phyloP scores from a whole-genome alignment of 1,284 basidiomycete species.

The Puccinia hordei region DNA sequence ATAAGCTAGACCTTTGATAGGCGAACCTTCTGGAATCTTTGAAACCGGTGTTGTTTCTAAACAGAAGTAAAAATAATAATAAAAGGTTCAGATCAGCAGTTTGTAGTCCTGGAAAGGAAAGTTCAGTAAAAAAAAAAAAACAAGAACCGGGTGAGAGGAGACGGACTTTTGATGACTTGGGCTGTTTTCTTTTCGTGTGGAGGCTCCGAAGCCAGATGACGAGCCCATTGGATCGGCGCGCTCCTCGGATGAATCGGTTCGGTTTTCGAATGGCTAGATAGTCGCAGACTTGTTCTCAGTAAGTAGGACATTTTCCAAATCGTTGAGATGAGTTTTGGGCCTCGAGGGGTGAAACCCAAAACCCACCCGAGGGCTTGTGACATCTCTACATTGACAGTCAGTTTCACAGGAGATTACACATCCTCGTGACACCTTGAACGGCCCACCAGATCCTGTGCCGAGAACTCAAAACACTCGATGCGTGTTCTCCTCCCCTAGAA shows the following conservation, averaged over 20 bases:
- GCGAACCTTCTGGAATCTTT: constrained; percentile 54
- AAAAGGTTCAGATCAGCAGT: background rate
- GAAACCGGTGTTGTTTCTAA: constrained; percentile 29
- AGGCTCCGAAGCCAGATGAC: background rate
- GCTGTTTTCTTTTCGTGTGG: background rate
- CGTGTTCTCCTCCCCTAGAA: no score
- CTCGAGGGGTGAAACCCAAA: background rate
- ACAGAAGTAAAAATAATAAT: background rate
- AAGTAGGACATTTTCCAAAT: background rate
- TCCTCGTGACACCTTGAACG: no score
- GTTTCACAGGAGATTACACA: no score
- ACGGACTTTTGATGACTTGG: background rate
- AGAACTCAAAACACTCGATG: no score
- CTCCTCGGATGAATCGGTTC: background rate
- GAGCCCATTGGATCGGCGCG: background rate
- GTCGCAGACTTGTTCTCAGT: background rate
- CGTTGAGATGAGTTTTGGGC: no score
- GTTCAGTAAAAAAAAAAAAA: no score
- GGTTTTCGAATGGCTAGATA: background rate
- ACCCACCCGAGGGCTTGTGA: no score
- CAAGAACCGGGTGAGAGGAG: no score
- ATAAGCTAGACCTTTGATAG: constrained; percentile 57
- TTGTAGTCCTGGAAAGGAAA: no score
- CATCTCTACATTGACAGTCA: no score
- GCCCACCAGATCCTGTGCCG: no score